A percentile compares a stretch with the other conserved stretches of the same genome.
phyloP scores from a whole-genome alignment of 164 flowering plant genomes.

The Nymphaea thermarum region DNA sequence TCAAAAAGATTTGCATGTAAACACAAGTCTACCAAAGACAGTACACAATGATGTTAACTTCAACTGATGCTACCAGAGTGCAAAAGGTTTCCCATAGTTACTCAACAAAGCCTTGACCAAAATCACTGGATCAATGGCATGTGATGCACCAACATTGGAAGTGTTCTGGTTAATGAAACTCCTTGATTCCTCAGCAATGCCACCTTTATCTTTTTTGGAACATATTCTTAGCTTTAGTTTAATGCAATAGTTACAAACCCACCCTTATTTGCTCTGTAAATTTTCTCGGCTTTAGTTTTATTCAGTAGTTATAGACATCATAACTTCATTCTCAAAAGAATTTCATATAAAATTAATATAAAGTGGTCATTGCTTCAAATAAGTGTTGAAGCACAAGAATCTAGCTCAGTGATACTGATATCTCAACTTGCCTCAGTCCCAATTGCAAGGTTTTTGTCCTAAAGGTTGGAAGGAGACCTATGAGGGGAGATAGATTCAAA shows the following conservation, averaged over 20 bases:
- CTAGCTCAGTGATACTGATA: constrained; percentile 58
- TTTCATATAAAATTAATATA: too few relatives aligned
- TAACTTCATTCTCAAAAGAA: too few relatives aligned
- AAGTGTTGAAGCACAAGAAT: constrained; percentile 61
- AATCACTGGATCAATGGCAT: constrained; percentile 54
- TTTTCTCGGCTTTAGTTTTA: neutral
- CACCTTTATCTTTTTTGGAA: constrained; percentile 81
- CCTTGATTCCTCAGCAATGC: constrained; percentile 62
- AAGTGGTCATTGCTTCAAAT: constrained; percentile 34
- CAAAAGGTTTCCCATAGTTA: constrained; percentile 80
- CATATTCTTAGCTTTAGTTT: neutral
- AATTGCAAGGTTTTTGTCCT: constrained; percentile 72
- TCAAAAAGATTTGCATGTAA: too few relatives aligned
- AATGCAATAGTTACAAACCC: too few relatives aligned
- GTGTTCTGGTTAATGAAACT: constrained; percentile 87
- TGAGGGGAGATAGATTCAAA: constrained; percentile 45
- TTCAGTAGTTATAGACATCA: neutral
- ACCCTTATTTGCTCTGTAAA: too few relatives aligned
- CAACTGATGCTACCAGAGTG: constrained; percentile 72
- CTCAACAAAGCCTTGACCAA: constrained; percentile 69
- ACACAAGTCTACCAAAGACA: constrained; percentile 25
- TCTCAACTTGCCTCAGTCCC: constrained; percentile 94
- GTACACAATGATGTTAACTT: constrained; percentile 62
- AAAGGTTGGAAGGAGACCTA: constrained; percentile 65
- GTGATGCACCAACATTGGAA: constrained; percentile 75